Base-by-base conservation (phyloP, 1,139 yeast species). In the Yamadazyma membranifaciens region DNA sequence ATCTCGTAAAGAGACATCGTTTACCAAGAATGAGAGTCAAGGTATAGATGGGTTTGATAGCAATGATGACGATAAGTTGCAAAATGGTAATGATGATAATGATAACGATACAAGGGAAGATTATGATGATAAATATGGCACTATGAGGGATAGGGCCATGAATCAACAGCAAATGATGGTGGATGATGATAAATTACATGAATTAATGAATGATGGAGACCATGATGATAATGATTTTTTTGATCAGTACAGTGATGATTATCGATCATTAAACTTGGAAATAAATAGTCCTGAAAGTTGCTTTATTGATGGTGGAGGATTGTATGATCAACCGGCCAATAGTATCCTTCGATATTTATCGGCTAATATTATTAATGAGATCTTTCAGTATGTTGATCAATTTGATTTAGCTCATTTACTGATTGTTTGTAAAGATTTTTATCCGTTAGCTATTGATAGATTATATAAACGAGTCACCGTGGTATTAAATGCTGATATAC, bases 391-490 rank as follows among this genome's bases (percentile, higher is more conserved):
- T 36, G 45, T 68, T 10, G 57, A 52, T 40, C 74, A 68, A 38
- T 65, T 49, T 48, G 73, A 67, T 42, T 50, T 67, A 44, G 50
- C 57, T 5, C 56, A 49, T 33, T 41, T 67, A 14, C 56, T 57
- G 54, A 37, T 45, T 15, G 59, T 65, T 2, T 60, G 67, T 41
- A 44, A 53, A 1, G 40, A 44, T 17, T 42, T 67, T 16, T 53
- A 64, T 43, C 45, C 45, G 0, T 24, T 61, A 14, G 67, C 69
- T 2, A 44, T 43, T 6, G 55, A 51, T 17, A 48, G 65, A 34
- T 46, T 68, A 22, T 68, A 67, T 45, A 53, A 51, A 31, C 42
- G 69, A 42, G 59, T 68, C 10, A 63, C 69, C 1, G 65, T 67
- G 14, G 53, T 60, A 1, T 46, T 67, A 30, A 56, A 62, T 39